Evolutionary conservation across 2,329 filamentous ascomycete species (phyloP).

Genomic region (Aschersonia sp.): DNA sequence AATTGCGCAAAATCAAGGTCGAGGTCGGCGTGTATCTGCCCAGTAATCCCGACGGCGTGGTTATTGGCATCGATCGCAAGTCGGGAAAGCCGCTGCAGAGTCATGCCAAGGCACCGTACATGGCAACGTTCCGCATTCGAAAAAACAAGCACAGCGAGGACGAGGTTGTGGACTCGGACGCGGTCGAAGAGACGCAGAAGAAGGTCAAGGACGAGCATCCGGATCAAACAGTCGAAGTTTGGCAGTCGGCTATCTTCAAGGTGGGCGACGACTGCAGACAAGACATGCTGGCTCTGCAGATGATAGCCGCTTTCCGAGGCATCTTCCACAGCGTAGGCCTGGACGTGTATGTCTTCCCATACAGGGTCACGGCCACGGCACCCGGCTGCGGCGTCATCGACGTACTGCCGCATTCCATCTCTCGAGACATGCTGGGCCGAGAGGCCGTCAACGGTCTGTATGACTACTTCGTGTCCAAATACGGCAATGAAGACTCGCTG

Average conservation of each 20-base stretch:
- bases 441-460: constrained; percentile 97
- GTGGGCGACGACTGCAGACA: constrained; percentile 97
- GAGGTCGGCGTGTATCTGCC: constrained; percentile 95
- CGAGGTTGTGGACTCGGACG: constrained; percentile 6
- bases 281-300: constrained; percentile 89
- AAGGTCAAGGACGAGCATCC: constrained; percentile 6
- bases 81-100: constrained; percentile 95
- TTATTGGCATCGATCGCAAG: constrained; percentile 95
- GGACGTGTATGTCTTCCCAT: constrained; percentile 93
- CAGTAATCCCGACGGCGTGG: constrained; percentile 90
- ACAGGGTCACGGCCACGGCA: constrained; percentile 92
- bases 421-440: constrained; percentile 93
- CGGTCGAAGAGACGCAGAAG: constrained; percentile 27
- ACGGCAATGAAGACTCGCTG: constrained; percentile 89
- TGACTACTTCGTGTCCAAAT: constrained; percentile 96
- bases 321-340: constrained; percentile 93
- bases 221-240: constrained; percentile 71
- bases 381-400: constrained; percentile 97
- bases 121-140: constrained; percentile 96
- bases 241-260: constrained; percentile 99
- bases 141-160: constrained; percentile 44
- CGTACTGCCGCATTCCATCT: constrained; percentile 93
- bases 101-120: constrained; percentile 96
- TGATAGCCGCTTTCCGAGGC: constrained; percentile 93
- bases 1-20: constrained; percentile 91